Base-by-base conservation (phyloP, 257 asterid genomes). In the Paraleonurus japonicus region DNA sequence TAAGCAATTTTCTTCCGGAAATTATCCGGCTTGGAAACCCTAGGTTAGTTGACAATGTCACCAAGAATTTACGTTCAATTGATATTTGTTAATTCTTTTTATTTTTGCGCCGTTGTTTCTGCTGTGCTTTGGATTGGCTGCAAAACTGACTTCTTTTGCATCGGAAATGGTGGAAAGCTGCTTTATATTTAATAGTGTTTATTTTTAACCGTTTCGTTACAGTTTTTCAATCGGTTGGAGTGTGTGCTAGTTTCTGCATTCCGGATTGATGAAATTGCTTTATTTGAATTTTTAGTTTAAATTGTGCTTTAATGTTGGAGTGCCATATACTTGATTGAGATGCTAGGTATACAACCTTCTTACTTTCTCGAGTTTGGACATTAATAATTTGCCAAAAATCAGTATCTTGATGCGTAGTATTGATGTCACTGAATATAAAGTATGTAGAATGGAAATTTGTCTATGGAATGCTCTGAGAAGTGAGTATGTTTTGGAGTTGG, bases 21-120 rank as follows among this genome's bases (percentile, higher is more conserved):
- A 57, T 69, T 70, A 61, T 47, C 73, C 67, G 79, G 67, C 62
- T 61, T 78, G 62, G 51, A 69, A 85, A 81, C 82, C 91, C 90
- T 85, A 81, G 89, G 94, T 85, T 13, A 22, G 82, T 71, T 19
- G 4, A 8, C 69, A 45, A 30, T 61, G 35, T 30, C 16, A 55
- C 62, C 22, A 35, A 3, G 11, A 70, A 61, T 48, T 63, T 27
- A 8, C 45, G 20, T 47, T 0, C 16, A 37, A 16, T 58, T 65
- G 23, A 17, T 66, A 20, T 27, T 28, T 39, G 43, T 63, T 26
- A 1, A 24, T 65, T 17, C 67, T 4, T 7, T 13, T 22, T 51
- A 17, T 32, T 30, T 20, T 10, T n/a, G 55, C 57, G 27, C 8
- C 13, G 73, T 2, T 7, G 7, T 12, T 17, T 35, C 22, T 16